Base-by-base conservation (phyloP, 192 early-diverging fungal genomes). In the Coemansia sp. region DNA sequence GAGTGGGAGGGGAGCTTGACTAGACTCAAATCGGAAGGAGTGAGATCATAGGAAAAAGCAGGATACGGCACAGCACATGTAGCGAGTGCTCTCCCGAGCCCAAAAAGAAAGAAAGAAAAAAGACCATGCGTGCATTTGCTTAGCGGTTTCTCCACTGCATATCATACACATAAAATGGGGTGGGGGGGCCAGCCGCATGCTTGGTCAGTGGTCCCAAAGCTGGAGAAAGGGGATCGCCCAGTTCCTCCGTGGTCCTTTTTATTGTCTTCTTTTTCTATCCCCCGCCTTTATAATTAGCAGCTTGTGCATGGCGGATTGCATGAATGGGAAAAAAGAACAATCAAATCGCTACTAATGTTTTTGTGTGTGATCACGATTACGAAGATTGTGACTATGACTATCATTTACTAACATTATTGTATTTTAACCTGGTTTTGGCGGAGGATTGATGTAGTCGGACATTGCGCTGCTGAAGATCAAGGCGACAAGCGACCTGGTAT, bases 391-490 rank as follows among this genome's bases (percentile, higher is more conserved):
- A 19, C n/a, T 8, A 16, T 16, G 6, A 18, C 6, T 49, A 0
- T 12, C 11, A 19, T 9, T 53, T 58, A n/a, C 11, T 58, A n/a
- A 58, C 23, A 38, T 18, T 41, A 15, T 50, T 53, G 1, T 21
- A 32, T 38, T 40, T 52, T 52, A 6, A 19, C 11, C 8, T 6
- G n/a, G 3, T 45, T 15, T 53, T 32, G 44, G 44, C 10, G 9
- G 44, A 8, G 44, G 2, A 45, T 45, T 45, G 44, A 9, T 69
- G 49, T 79, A 79, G 77, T 74, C 71, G 2, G 83, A 84, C 41
- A 84, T 84, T 65, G 83, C 77, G 45, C 64, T 84, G 65, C 45
- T 84, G 4, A 77, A 80, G 69, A 66, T 84, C 32, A 64, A 66
- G 26, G 60, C 71, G 6, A 73, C 40, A 44, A 60, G 61, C 53